Evolutionary conservation across 306 rosid species (phyloP).

Genomic region (Dryas octopetala): DNA sequence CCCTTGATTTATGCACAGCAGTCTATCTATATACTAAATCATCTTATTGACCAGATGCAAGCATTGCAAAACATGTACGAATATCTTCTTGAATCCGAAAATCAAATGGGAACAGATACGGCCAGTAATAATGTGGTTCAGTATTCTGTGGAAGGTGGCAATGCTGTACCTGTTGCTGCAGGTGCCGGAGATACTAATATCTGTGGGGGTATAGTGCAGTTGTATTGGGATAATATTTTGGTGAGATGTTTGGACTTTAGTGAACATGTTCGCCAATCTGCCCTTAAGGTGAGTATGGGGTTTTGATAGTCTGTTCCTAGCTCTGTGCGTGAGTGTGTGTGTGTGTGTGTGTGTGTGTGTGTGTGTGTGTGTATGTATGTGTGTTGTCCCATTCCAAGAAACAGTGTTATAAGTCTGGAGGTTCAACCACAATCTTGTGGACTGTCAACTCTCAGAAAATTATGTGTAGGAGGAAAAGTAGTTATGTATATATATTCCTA

Average conservation of each 20-base stretch:
- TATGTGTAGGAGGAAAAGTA: neutral
- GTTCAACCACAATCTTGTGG: constrained; percentile 11
- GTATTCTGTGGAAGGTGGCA: constrained; percentile 56
- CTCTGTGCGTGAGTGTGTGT: neutral
- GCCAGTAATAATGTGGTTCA: constrained; percentile 41
- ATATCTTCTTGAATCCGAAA: constrained; percentile 93
- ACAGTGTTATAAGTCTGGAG: constrained; percentile 1
- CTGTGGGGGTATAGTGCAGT: constrained; percentile 94
- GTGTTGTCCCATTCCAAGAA: too few species aligned
- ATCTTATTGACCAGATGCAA: constrained; percentile 73
- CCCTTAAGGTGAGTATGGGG: constrained; percentile 71
- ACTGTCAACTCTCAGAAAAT: neutral
- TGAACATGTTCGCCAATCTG: constrained; percentile 79
- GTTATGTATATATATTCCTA: neutral
- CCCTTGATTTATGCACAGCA: constrained; percentile 17
- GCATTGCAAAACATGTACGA: constrained; percentile 86
- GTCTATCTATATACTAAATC: constrained; percentile 32
- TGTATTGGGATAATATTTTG: constrained; percentile 84
- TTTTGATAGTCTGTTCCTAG: constrained; percentile 20
- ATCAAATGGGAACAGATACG: constrained; percentile 72
- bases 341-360: too few species aligned
- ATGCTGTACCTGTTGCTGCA: constrained; percentile 93
- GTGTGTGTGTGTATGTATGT: too few species aligned
- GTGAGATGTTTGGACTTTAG: constrained; percentile 77
- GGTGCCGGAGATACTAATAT: constrained; percentile 99